Evolutionary conservation across 129 eudicot species (phyloP).

Genomic region (Chrysanthemum seticuspe): DNA sequence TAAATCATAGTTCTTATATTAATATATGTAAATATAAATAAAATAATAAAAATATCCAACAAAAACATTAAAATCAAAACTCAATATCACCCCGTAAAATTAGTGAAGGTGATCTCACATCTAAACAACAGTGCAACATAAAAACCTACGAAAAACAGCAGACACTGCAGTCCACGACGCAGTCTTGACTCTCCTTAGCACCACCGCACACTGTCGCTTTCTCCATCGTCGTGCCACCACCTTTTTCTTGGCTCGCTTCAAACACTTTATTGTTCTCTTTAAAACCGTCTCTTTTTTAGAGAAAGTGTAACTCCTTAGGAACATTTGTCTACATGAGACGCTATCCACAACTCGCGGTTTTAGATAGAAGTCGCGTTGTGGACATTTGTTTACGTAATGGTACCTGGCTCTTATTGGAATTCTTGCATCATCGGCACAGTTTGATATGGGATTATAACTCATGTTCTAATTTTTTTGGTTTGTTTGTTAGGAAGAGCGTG

Average conservation of each 20-base stretch:
- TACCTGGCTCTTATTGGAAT: constrained; percentile 50
- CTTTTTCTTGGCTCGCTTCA: constrained; percentile 34
- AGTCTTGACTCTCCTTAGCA: constrained; percentile 23
- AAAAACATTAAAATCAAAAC: neutral
- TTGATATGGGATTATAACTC: constrained; percentile 46
- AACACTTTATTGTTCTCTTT: constrained; percentile 50
- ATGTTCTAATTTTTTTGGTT: constrained; percentile 11
- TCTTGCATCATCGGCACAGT: constrained; percentile 39
- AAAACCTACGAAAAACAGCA: constrained; percentile 42
- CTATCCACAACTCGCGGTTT: constrained; percentile 52
- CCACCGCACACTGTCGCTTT: constrained; percentile 19
- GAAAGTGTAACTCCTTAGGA: constrained; percentile 68
- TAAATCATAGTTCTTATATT: too few relatives aligned
- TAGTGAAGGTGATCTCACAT: neutral
- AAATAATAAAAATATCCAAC: neutral
- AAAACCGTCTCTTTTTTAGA: constrained; percentile 53
- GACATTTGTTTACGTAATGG: constrained; percentile 57
- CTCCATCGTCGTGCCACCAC: constrained; percentile 29
- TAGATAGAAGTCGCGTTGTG: constrained; percentile 53
- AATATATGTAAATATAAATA: too few relatives aligned
- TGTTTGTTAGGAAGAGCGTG: neutral
- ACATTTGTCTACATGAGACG: constrained; percentile 60
- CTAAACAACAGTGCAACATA: constrained; percentile 30
- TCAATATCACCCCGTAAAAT: neutral
- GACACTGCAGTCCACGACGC: constrained; percentile 35